These are phyloP conservation scores for Plasmodium coatneyi DNA, from an alignment of 169 alveolate genomes.

Conservation along the genomic window DNA sequence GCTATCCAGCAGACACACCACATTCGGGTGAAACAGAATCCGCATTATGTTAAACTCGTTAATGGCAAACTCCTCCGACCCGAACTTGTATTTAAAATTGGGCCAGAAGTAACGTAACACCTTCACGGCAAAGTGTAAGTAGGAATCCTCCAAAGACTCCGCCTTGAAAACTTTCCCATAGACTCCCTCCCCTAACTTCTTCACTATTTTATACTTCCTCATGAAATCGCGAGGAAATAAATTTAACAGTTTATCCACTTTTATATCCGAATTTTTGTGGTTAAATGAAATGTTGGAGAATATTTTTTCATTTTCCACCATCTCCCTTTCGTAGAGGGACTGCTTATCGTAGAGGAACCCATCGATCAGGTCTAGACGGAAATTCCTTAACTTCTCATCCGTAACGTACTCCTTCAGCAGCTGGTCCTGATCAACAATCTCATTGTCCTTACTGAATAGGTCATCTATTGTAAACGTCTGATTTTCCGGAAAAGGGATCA, in stretches of 20 bases:
- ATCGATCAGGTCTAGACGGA: constrained; percentile 24
- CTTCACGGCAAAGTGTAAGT: constrained; percentile 56
- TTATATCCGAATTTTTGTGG: constrained; percentile 39
- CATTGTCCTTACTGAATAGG: constrained; percentile 12
- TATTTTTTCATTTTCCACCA: constrained; percentile 59
- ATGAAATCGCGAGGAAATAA: constrained; percentile 72
- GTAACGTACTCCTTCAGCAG: constrained; percentile 29
- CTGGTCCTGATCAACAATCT: not conserved
- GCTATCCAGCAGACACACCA: constrained; percentile 41
- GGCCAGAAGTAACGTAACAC: constrained; percentile 69
- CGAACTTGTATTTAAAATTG: constrained; percentile 51
- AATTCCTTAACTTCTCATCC: constrained; percentile 52
- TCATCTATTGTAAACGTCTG: not conserved
- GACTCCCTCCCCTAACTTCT: constrained; percentile 84
- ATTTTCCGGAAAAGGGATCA: not conserved
- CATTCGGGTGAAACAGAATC: constrained; percentile 63
- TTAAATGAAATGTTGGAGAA: constrained; percentile 16
- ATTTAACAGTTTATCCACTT: constrained; percentile 46
- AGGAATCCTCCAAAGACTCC: constrained; percentile 63
- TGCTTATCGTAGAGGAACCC: constrained; percentile 64
- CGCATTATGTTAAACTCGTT: constrained; percentile 67
- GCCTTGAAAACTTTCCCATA: constrained; percentile 85
- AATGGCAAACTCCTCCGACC: constrained; percentile 68
- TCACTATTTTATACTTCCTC: constrained; percentile 76
- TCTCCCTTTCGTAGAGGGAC: constrained; percentile 61